phyloP scores from a whole-genome alignment of 192 early-diverging fungal species.

The Podochytrium sp. region DNA sequence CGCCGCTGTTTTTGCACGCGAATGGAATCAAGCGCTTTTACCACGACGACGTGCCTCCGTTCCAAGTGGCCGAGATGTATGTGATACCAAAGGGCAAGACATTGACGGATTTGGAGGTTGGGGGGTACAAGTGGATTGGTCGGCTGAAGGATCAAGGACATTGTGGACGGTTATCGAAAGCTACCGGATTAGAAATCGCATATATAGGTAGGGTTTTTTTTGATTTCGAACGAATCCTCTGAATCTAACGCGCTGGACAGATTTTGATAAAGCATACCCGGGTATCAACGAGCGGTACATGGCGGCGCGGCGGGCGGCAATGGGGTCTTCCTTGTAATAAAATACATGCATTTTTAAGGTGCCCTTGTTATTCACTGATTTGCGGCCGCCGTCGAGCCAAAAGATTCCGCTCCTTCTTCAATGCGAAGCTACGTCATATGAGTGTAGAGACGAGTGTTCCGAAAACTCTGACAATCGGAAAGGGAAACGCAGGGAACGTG shows the following conservation, averaged over 20 bases:
- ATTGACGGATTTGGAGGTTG: background rate
- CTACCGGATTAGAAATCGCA: background rate
- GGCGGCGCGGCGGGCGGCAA: background rate
- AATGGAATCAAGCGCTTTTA: constrained; percentile 11
- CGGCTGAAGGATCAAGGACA: constrained; percentile 1
- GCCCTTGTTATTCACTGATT: too few species aligned
- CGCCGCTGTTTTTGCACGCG: constrained; percentile 17
- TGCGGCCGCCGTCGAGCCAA: too few species aligned
- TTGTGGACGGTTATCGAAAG: background rate
- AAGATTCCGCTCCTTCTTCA: too few species aligned
- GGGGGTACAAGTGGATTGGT: constrained; percentile 8
- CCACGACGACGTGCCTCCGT: constrained; percentile 13
- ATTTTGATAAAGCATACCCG: constrained; percentile 14
- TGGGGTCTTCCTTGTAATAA: background rate
- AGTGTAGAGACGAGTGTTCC: too few species aligned
- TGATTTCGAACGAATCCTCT: background rate
- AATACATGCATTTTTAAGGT: too few species aligned
- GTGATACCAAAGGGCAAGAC: background rate
- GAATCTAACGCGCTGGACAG: background rate
- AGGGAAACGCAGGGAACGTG: background rate
- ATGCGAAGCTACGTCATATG: too few species aligned
- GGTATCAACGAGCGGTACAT: constrained; percentile 23
- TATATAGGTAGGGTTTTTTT: background rate
- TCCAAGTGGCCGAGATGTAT: constrained; percentile 13
- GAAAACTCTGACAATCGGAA: background rate